Base-by-base conservation (phyloP, 352 stramenopile species). In the Pythium periplocum region DNA sequence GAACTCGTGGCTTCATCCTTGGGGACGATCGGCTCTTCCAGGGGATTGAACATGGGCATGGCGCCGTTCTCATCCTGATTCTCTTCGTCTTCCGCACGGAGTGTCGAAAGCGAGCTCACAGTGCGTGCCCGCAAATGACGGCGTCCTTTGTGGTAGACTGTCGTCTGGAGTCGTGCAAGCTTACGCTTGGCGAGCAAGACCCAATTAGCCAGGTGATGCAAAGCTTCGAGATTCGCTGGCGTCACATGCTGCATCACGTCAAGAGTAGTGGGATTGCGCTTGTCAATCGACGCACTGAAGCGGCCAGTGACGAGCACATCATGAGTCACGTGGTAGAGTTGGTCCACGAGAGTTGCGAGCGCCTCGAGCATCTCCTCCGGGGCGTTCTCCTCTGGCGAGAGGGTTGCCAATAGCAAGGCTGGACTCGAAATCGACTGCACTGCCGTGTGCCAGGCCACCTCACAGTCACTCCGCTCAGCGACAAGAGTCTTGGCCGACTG, bases 181-280 rank as follows among this genome's bases (percentile, higher is more conserved):
- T 90, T 87, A 38, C 80, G 80, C 49, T 87, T 88, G 12, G 78
- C 80, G 6, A 93, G 59, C 30, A 91, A 52, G 10, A 91, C 77
- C 83, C 83, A 93, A 51, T 90, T 90, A 12, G 77, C 76, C 31
- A 95, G 62, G 59, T 92, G 76, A 10, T 83, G 69, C 31, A 91
- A 61, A 38, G 71, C 69, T 43, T 93, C 83, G n/a, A 93, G 48
- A 51, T 91, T 95, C 4, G 83, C 73, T 0, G 70, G 60, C 30
- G 75, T 86, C 11, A 76, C 47, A 10, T 66, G 66, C n/a, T 52
- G 57, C 12, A 68, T 31, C 1, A 54, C 60, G 8, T 58, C 51
- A 35, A 55, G 38, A 4, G 57, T 57, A 26, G 55, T 34, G 30
- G 55, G 67, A 54, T 53, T 57, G 31, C 61, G 53, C 17, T 70